Base-by-base conservation (phyloP, 768 basidiomycete species). In the Mycena belliarum region DNA sequence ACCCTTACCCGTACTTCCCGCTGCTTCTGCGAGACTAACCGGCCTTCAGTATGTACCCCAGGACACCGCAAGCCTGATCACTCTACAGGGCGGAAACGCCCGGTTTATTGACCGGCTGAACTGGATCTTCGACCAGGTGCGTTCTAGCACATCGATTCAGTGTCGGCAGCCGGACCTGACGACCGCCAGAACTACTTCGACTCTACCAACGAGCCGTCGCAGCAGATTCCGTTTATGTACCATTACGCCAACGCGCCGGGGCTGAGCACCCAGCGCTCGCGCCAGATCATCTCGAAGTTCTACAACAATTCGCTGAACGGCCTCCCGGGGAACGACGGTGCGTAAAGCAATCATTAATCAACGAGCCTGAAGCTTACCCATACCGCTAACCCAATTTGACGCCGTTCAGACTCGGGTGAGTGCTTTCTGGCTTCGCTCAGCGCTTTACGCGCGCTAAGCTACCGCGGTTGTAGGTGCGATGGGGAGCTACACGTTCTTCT, bases 141-240 rank as follows among this genome's bases (percentile, higher is more conserved):
- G 37, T 49, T 6, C 6, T 49, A 25, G 29, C 12, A 32, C 12
- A 12, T n/a, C n/a, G n/a, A n/a, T n/a, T n/a, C n/a, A n/a, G n/a
- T n/a, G n/a, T n/a, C n/a, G n/a, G n/a, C n/a, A n/a, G n/a, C n/a
- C 4, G 32, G 20, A 23, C 41, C 25, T 48, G 14, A 29, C 18
- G 18, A n/a, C 20, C 4, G 20, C 24, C 48, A 86, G 79, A 73
- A 75, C 38, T 87, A 84, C 68, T 86, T 86, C 59, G 85, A 86
- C 55, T 73, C 77, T 0, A 85, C 84, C 10, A 77, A 87, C 64
- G 86, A 87, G 63, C 85, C 85, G 0, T 85, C 84, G 3, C 83
- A 85, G 61, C 84, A 86, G 61, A 86, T 87, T 63, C 85, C 85
- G 1, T 85, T 79, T 68, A 86, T 86, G 85, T 86, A 86, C 63